phyloP scores from a whole-genome alignment of 371 early-diverging fungal genomes.

The Neoconidiobolus thromboides region DNA sequence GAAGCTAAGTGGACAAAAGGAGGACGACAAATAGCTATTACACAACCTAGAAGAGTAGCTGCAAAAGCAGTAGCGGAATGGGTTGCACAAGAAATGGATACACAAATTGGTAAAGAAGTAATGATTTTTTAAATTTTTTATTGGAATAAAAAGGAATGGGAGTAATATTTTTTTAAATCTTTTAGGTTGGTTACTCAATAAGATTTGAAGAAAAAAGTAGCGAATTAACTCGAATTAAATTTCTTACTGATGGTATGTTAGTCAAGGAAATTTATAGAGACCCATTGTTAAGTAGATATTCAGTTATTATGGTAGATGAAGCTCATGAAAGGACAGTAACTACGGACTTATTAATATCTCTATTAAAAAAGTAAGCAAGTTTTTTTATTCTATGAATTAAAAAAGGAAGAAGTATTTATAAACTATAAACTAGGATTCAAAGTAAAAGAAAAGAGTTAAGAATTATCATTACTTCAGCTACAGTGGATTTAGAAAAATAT shows the following conservation, averaged over 20 bases:
- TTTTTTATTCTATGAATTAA: not conserved
- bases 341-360: slow-evolving; percentile 68
- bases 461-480: slow-evolving; percentile 64
- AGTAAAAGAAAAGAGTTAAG: slow-evolving; percentile 36
- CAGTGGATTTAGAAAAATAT: slow-evolving; percentile 46
- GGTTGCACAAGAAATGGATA: slow-evolving; percentile 69
- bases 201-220: slow-evolving; percentile 50
- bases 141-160: slow-evolving; percentile 26
- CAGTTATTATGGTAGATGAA: slow-evolving; percentile 81
- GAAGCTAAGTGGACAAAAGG: slow-evolving; percentile 41
- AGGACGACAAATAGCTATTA: slow-evolving; percentile 52
- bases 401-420: not conserved
- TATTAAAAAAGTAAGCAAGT: slow-evolving; percentile 38
- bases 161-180: not conserved
- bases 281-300: slow-evolving; percentile 52
- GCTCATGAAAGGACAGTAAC: slow-evolving; percentile 80
- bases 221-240: slow-evolving; percentile 49
- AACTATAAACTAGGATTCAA: slow-evolving; percentile 22
- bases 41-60: slow-evolving; percentile 97
- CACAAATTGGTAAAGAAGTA: slow-evolving; percentile 42
- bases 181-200: slow-evolving; percentile 34
- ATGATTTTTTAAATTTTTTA: slow-evolving; percentile 25
- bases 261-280: slow-evolving; percentile 58
- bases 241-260: slow-evolving; percentile 84
- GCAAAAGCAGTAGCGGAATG: slow-evolving; percentile 92